Base-by-base conservation (phyloP, 2,329 filamentous ascomycete genomes). In the Ceratocystis eucalypticola region DNA sequence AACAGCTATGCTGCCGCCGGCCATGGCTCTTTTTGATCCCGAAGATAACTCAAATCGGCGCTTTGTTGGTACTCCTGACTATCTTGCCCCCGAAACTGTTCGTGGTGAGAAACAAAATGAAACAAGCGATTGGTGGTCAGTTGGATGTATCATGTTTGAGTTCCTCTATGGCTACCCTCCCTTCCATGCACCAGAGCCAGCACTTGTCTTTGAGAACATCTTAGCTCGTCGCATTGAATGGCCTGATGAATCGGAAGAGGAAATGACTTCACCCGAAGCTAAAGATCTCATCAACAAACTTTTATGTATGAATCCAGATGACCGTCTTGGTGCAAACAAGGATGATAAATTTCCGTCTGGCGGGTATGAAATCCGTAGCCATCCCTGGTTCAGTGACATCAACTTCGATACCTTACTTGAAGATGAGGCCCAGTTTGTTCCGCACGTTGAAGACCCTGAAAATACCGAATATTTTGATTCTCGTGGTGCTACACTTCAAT, bases 51-150 rank as follows among this genome's bases (percentile, higher is more conserved):
- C 86, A 68, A 93, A 90, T 73, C 85, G 94, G 65, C 87, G 91
- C 48, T 99, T 99, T 71, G 94, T 99, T 7, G 94, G 94, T 41
- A 99, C 94, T 0, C 94, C 94, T 0, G 94, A 99, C 75, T 99
- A 99, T 73, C 82, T 99, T 15, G 94, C 94, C 0, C 94, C 94
- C 0, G 95, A 99, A 74, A 99, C 95, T 0, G 96, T 99, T 73
- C 92, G 91, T 70, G 94, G 95, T 62, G 86, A 91, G 70, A 91
- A 93, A 1, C 94, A 99, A 75, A 94, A 99, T 72, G 93, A 97
- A 75, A 94, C 93, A 70, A 97, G 94, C 73, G 94, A 99, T 84
- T 99, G 94, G 94, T 99, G 94, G 94, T 97, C 94, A 25, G 82
- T 99, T n/a, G 94, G 94, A 0, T 99, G 95, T 74, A 97, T 99